A percentile compares a stretch with the other conserved stretches of the same genome.
phyloP scores from a whole-genome alignment of 495 filamentous ascomycete genomes.

The Penicillium longicatenatum region DNA sequence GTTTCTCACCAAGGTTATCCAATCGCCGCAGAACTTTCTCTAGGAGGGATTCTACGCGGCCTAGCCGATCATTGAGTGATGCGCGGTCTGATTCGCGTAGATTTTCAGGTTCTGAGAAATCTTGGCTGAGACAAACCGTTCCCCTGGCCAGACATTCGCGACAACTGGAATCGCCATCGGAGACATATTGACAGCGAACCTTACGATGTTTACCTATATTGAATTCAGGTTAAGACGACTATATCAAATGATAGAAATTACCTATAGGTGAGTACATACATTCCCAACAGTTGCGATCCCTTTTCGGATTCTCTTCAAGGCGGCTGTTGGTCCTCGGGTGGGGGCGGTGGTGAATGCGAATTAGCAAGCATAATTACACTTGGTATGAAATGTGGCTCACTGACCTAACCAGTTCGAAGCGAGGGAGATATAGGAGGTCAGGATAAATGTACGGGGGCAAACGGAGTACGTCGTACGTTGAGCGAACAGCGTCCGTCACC shows the following conservation, averaged over 20 bases:
- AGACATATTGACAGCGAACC: conserved; percentile 19
- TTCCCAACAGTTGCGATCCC: conserved; percentile 60
- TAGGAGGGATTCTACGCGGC: conserved; percentile 47
- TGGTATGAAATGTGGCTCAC: not conserved
- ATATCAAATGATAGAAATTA: conserved; percentile 4
- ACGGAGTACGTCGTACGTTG: conserved; percentile 2
- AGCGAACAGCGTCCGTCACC: conserved; percentile 7
- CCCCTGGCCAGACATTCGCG: conserved; percentile 49
- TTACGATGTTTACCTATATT: conserved; percentile 22
- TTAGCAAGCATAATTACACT: not conserved
- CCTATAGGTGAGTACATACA: conserved; percentile 37
- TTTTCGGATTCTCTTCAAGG: conserved; percentile 53
- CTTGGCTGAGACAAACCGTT: conserved; percentile 51
- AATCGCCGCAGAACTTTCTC: conserved; percentile 25
- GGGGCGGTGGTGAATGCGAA: not conserved
- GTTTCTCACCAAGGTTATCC: conserved; percentile 1
- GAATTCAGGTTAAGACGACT: conserved; percentile 5
- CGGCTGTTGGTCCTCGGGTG: conserved; percentile 11
- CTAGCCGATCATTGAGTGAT: conserved; percentile 42
- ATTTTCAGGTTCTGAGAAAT: conserved; percentile 45
- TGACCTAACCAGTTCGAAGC: not conserved
- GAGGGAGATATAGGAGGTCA: not conserved
- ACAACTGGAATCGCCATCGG: conserved; percentile 35
- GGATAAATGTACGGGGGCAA: not conserved
- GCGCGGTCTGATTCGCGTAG: conserved; percentile 31